Conservation (phyloP, 495 filamentous ascomycete species). For the Thermochaetoides thermophila region DNA sequence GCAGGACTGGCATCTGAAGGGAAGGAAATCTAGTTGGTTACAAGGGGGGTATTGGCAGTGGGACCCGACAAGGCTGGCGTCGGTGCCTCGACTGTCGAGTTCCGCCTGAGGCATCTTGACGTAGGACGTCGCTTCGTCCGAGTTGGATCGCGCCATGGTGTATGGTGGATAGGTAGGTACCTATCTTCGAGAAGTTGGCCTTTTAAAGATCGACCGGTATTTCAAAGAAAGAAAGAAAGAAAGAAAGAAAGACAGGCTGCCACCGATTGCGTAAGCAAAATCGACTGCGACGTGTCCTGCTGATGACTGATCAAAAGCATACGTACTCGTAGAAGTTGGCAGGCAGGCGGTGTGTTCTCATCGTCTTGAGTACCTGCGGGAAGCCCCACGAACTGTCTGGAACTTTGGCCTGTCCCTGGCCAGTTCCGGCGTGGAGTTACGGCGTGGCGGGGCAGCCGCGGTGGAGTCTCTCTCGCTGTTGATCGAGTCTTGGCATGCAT, state of each 20-base stretch:
- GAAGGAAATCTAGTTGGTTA: slow-evolving; percentile 89
- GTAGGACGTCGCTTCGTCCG: slow-evolving; percentile 31
- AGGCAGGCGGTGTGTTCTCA: no score
- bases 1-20: slow-evolving; percentile 88
- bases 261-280: not conserved
- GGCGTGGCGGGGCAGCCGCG: no score
- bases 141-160: slow-evolving; percentile 27
- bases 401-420: no score
- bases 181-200: not conserved
- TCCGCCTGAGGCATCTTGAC: slow-evolving; percentile 32
- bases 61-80: slow-evolving; percentile 70
- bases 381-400: no score
- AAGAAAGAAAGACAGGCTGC: slow-evolving; percentile 1
- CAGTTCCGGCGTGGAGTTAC: no score
- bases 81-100: slow-evolving; percentile 55
- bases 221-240: no score
- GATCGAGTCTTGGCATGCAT: no score
- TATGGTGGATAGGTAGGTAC: slow-evolving; percentile 4
- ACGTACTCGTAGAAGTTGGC: no score
- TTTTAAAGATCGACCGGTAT: slow-evolving; percentile 1
- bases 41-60: slow-evolving; percentile 89
- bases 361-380: no score
- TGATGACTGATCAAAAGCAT: no score
- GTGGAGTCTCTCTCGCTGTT: no score
- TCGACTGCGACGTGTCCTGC: not conserved